Evolutionary conservation across 495 filamentous ascomycete species (phyloP), one percentile per base, ranked within the genome.

Genomic region (Penicillium antarcticum): DNA sequence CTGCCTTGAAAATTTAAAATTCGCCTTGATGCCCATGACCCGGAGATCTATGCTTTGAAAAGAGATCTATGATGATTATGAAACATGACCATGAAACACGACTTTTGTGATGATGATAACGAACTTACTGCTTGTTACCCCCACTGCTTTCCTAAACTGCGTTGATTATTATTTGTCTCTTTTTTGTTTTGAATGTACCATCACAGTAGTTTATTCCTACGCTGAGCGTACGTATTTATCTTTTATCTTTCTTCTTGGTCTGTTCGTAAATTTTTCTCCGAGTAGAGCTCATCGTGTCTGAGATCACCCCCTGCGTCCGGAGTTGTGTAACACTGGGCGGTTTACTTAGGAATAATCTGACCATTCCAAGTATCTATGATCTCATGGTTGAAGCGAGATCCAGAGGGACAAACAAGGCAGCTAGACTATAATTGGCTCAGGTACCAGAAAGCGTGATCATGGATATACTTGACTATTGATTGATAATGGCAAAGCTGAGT

Each of bases 61-160:
- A 46, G 61, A 54, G 51, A 63, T 53, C 49, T 42, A 65, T 52
- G 62, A 68, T 48, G 47, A 42, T 55, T 50, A 66, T 26, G 65
- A 64, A 47, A 40, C 53, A 61, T 24, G 42, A 47, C 36, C 53
- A 61, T 24, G 42, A 52, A 19, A 29, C 37, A 41, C 38, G 38
- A 41, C 23, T 9, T n/a, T 18, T 19, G 41, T 49, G 47, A 49
- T 42, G 32, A 36, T 26, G 47, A 49, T 49, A 9, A 29, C 7
- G 26, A 29, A 29, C 26, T 29, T 29, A 29, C 26, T 29, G 7
- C 21, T 23, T 23, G 21, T 23, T 23, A 23, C 21, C 21, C 26
- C 26, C 26, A 29, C 26, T 29, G 26, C 26, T 29, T 29, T 29
- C 9, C 8, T 29, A 29, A 29, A 29, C 5, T 29, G 26, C 26